phyloP scores from a whole-genome alignment of 345 rosid genomes.

The Pistacia integerrima region DNA sequence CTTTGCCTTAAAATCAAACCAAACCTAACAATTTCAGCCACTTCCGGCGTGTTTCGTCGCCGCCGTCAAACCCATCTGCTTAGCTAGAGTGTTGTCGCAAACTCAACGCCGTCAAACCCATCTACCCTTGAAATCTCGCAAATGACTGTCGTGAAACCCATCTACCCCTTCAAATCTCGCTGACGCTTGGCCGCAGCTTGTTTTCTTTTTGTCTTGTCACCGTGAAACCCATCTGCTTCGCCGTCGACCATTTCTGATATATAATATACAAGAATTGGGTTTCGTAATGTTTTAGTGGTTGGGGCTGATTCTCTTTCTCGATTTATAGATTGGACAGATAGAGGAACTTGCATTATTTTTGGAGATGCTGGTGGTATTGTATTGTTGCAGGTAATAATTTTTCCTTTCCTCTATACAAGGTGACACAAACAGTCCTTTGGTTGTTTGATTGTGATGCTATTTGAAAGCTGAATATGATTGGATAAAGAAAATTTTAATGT shows the following conservation, averaged over 20 bases:
- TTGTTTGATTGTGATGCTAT: not conserved
- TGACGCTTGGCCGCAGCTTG: no score
- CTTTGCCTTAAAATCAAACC: no score
- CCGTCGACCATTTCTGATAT: not conserved
- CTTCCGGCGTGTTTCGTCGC: no score
- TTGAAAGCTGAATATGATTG: not conserved
- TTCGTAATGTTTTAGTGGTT: slow-evolving; percentile 80
- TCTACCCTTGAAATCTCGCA: no score
- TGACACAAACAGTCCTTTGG: not conserved
- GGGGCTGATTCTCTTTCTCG: slow-evolving; percentile 93
- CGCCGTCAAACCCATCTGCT: no score
- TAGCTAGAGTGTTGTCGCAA: no score
- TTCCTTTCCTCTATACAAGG: not conserved
- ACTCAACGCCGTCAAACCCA: no score
- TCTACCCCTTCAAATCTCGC: no score
- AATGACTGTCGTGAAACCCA: no score
- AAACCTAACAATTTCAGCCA: no score
- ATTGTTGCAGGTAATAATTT: slow-evolving; percentile 65
- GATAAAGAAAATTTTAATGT: not conserved
- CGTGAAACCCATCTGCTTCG: no score
- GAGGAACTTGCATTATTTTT: slow-evolving; percentile 87
- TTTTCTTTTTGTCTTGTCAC: no score
- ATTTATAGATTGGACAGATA: slow-evolving; percentile 93
- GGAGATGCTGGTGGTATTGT: slow-evolving; percentile 99
- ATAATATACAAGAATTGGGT: slow-evolving; percentile 67